Conservation (phyloP, 352 stramenopile genomes). For the Poterioochromonas sp. region DNA sequence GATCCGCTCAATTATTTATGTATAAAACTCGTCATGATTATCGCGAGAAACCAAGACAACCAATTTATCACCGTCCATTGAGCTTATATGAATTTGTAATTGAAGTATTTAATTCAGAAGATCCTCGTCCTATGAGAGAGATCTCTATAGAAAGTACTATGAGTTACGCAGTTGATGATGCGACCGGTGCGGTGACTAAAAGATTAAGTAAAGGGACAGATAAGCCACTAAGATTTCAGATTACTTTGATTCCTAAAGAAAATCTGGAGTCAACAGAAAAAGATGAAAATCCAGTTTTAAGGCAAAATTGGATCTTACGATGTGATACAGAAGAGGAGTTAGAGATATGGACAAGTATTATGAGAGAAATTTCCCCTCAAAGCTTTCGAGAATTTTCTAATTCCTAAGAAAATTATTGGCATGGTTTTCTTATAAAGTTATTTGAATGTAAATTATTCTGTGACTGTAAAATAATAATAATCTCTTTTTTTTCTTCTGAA, state of each 20-base stretch:
- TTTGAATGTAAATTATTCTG: too few relatives aligned
- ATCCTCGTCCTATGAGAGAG: background rate
- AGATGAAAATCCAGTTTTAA: background rate
- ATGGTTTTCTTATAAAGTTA: too few relatives aligned
- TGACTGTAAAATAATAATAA: too few relatives aligned
- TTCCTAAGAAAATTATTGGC: too few relatives aligned
- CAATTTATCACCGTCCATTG: background rate
- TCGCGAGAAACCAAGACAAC: background rate
- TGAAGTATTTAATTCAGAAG: background rate
- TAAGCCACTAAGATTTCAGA: background rate
- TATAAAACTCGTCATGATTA: background rate
- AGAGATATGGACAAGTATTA: background rate
- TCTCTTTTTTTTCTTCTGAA: too few relatives aligned
- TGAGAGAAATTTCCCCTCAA: background rate
- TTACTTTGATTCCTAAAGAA: background rate
- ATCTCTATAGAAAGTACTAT: background rate
- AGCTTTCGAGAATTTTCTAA: background rate
- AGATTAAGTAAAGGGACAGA: background rate
- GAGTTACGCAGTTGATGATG: background rate
- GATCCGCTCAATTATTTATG: background rate
- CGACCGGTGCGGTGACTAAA: background rate
- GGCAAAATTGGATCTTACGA: background rate
- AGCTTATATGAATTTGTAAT: background rate
- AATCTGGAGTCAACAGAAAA: too few relatives aligned
- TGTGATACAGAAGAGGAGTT: constrained; percentile 26